These are phyloP conservation scores for Clonostachys solani DNA, from an alignment of 2,329 filamentous ascomycete genomes.

Conservation along the genomic window DNA sequence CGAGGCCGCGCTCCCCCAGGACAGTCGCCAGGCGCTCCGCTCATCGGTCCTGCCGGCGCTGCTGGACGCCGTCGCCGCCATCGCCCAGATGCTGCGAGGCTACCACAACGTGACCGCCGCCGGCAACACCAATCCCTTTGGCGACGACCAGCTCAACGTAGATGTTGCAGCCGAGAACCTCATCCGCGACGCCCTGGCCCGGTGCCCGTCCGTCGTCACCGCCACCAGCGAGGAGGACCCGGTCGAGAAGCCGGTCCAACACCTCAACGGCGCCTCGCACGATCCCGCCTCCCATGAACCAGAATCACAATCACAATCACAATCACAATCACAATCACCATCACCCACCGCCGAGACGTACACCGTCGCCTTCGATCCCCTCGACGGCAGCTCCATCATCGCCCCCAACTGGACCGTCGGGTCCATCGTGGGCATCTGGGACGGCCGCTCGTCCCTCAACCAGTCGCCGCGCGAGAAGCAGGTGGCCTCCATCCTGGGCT, in stretches of 20 bases:
- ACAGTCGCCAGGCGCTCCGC: constrained; percentile 19
- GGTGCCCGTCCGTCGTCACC: constrained; percentile 38
- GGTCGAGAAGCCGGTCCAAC: constrained; percentile 31
- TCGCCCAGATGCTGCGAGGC: constrained; percentile 24
- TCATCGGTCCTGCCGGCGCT: constrained; percentile 43
- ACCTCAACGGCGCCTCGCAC: background rate
- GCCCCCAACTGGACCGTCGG: constrained; percentile 54
- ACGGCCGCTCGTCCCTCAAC: constrained; percentile 37
- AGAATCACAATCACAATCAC: background rate
- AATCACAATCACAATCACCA: too few relatives aligned
- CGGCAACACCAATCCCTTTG: constrained; percentile 46
- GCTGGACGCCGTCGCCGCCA: constrained; percentile 35
- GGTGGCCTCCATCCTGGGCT: constrained; percentile 45
- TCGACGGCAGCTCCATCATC: constrained; percentile 60
- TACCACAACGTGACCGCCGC: constrained; percentile 1
- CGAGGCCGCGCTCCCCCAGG: background rate
- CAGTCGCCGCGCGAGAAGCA: constrained; percentile 32
- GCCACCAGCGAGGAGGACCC: constrained; percentile 61
- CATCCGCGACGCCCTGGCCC: constrained; percentile 37
- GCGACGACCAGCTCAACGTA: constrained; percentile 56
- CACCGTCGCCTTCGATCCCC: constrained; percentile 58
- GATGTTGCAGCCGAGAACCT: constrained; percentile 46
- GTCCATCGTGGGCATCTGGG: constrained; percentile 58
- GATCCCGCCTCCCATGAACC: background rate
- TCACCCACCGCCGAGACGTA: constrained; percentile 34